A percentile compares a stretch with the other conserved stretches of the same genome.
Conservation (phyloP, 1,139 yeast species). For the Hansenula sp. region DNA sequence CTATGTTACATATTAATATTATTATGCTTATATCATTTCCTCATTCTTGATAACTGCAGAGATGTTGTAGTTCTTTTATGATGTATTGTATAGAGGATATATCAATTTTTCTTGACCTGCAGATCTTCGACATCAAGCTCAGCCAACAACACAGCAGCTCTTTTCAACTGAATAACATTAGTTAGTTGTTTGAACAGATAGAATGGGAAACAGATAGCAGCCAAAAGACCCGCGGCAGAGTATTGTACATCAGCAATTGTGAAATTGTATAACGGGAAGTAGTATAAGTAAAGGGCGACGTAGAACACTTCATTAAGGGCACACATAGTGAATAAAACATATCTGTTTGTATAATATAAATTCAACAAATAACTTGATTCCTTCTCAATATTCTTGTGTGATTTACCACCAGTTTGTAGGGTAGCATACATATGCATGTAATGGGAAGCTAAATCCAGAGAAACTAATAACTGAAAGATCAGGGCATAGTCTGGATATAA, state of each 20-base stretch:
- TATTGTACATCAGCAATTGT: constrained; percentile 36
- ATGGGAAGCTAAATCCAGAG: constrained; percentile 90
- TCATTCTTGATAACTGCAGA: not conserved
- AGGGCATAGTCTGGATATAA: constrained; percentile 62
- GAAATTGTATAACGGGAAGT: constrained; percentile 36
- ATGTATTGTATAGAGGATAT: not conserved
- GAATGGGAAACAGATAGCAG: constrained; percentile 69
- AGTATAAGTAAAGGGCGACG: constrained; percentile 79
- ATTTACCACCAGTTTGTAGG: constrained; percentile 69
- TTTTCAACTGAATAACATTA: constrained; percentile 81
- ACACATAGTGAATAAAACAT: constrained; percentile 82
- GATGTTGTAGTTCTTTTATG: not conserved
- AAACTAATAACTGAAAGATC: constrained; percentile 81
- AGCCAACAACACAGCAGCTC: constrained; percentile 83
- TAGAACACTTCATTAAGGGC: constrained; percentile 91
- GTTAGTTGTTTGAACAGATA: constrained; percentile 91
- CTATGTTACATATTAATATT: too few relatives aligned
- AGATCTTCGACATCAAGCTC: constrained; percentile 67
- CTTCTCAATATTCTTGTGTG: constrained; percentile 81
- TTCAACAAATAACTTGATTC: constrained; percentile 70
- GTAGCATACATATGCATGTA: constrained; percentile 99
- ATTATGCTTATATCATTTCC: too few relatives aligned
- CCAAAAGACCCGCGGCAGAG: constrained; percentile 67
- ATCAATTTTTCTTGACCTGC: not conserved
- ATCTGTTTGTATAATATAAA: constrained; percentile 83